Percentiles rank a stretch among this genome's conserved stretches.
phyloP scores from a whole-genome alignment of 805 yeast genomes.

The Teunomyces aglyptinius region DNA sequence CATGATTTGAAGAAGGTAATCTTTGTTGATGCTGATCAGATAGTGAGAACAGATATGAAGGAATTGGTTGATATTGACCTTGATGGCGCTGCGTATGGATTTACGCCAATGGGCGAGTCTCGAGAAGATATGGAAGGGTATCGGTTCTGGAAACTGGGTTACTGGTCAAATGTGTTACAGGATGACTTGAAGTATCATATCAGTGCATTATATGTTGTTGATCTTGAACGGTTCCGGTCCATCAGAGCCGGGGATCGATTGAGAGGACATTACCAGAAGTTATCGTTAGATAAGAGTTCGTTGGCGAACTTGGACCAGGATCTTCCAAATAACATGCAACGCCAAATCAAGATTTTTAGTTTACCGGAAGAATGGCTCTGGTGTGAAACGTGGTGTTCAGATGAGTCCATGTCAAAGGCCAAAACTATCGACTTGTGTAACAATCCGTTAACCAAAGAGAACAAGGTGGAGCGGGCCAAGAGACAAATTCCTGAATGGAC shows the following conservation, averaged over 20 bases:
- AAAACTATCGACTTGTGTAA: conserved; percentile 82
- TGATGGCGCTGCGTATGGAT: conserved; percentile 82
- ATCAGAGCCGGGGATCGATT: conserved; percentile 74
- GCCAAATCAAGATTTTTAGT: conserved; percentile 62
- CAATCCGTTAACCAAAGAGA: conserved; percentile 79
- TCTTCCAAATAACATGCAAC: conserved; percentile 84
- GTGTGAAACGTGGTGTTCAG: conserved; percentile 93
- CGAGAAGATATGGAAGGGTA: conserved; percentile 78
- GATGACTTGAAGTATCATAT: conserved; percentile 68
- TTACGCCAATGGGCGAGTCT: conserved; percentile 83
- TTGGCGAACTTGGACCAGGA: conserved; percentile 88
- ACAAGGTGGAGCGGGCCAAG: conserved; percentile 70
- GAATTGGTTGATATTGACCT: conserved; percentile 69
- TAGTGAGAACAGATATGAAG: conserved; percentile 70
- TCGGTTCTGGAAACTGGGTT: conserved; percentile 91
- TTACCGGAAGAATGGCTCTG: conserved; percentile 84
- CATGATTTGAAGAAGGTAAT: conserved; percentile 69
- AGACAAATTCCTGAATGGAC: conserved; percentile 80
- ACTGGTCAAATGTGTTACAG: conserved; percentile 70
- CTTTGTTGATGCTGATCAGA: conserved; percentile 85
- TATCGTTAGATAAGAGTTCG: conserved; percentile 77
- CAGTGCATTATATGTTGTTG: conserved; percentile 82
- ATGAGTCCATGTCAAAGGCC: conserved; percentile 57
- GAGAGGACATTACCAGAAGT: conserved; percentile 78
- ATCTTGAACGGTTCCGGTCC: conserved; percentile 63